phyloP scores from a whole-genome alignment of 495 filamentous ascomycete genomes.

The Bacidia gigantensis region DNA sequence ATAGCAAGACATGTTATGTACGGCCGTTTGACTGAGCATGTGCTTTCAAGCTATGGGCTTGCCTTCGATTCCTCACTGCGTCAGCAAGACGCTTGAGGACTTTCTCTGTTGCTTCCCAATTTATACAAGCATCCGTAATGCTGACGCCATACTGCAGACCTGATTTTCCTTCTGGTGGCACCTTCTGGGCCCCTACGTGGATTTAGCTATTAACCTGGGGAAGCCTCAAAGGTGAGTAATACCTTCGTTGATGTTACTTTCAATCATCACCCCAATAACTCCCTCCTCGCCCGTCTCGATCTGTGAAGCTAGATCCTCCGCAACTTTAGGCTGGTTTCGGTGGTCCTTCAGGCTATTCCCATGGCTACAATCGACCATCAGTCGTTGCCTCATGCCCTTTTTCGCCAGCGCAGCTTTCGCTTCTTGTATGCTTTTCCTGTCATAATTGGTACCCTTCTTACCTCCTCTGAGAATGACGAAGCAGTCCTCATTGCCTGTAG shows the following conservation, averaged over 20 bases:
- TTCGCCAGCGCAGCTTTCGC: slow-evolving; percentile 69
- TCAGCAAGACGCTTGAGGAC: slow-evolving; percentile 79
- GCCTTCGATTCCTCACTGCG: slow-evolving; percentile 63
- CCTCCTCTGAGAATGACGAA: slow-evolving; percentile 93
- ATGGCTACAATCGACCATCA: slow-evolving; percentile 98
- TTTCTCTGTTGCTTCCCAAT: slow-evolving; percentile 78
- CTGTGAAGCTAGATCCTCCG: slow-evolving; percentile 68
- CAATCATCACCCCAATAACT: slow-evolving; percentile 96
- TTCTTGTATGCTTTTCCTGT: slow-evolving; percentile 61
- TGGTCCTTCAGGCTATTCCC: slow-evolving; percentile 56
- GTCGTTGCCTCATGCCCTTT: slow-evolving; percentile 74
- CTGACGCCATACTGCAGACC: slow-evolving; percentile 82
- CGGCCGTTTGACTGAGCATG: slow-evolving; percentile 18
- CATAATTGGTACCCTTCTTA: slow-evolving; percentile 87
- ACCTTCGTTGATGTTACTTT: slow-evolving; percentile 93
- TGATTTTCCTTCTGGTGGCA: slow-evolving; percentile 65
- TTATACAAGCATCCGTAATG: slow-evolving; percentile 95
- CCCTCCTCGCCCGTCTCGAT: slow-evolving; percentile 72
- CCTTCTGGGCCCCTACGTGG: slow-evolving; percentile 51
- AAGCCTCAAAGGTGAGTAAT: slow-evolving; percentile 19
- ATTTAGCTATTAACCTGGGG: not conserved
- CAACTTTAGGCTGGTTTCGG: slow-evolving; percentile 84
- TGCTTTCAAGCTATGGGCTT: slow-evolving; percentile 28
- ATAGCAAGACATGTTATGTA: not conserved
- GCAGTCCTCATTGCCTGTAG: slow-evolving; percentile 85